Evolutionary conservation across 768 basidiomycete species (phyloP).

Genomic region (Dictyophora rubrovolvata): DNA sequence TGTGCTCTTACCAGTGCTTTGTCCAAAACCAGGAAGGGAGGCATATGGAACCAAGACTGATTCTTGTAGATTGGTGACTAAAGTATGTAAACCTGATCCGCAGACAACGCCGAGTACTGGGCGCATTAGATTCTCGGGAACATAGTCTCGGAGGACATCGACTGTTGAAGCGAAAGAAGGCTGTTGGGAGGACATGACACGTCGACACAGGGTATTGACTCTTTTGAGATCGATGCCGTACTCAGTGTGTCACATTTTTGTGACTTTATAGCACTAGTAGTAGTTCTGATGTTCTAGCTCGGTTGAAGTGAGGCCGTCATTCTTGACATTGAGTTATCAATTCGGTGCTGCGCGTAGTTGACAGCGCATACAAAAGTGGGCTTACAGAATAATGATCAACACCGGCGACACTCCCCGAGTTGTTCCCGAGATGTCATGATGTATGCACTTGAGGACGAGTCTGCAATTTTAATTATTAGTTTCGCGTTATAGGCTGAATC

Average conservation of each 20-base stretch:
- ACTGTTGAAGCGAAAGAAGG: constrained; percentile 10
- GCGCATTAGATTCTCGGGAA: constrained; percentile 27
- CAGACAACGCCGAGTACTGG: constrained; percentile 79
- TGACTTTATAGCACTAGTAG: no score
- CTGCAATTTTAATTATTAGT: no score
- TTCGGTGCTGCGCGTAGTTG: no score
- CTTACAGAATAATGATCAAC: no score
- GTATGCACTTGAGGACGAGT: no score
- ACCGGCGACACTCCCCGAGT: no score
- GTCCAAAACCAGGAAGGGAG: constrained; percentile 60
- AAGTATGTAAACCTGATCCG: constrained; percentile 73
- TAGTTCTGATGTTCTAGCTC: background rate
- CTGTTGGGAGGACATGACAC: background rate
- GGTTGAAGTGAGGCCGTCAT: background rate
- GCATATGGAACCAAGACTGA: constrained; percentile 54
- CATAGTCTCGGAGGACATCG: constrained; percentile 9
- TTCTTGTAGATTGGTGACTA: constrained; percentile 52
- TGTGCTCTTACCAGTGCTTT: constrained; percentile 57
- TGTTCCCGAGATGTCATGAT: no score
- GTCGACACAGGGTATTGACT: background rate
- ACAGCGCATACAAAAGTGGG: no score
- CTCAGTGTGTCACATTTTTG: background rate
- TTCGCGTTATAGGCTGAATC: no score
- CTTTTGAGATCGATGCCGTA: no score
- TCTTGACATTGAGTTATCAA: no score